Evolutionary conservation across 78 protist genomes (phyloP), one percentile per base, ranked within the genome.

Genomic region (Salpingoeca rosetta): DNA sequence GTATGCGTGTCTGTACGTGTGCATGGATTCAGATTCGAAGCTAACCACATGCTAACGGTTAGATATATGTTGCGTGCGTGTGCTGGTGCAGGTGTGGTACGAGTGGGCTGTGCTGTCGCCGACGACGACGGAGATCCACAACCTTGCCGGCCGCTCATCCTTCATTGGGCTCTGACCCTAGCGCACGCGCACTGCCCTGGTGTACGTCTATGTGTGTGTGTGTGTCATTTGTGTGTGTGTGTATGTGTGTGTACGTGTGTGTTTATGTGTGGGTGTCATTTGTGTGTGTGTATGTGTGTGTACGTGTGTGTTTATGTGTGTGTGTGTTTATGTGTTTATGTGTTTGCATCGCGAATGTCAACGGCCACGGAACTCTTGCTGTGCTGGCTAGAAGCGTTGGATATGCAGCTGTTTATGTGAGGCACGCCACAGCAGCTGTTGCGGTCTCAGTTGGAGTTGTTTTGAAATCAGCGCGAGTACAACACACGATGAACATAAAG

Each of bases 31-130:
- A 80, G 17, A 31, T 84, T 31, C 0, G 1, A 45, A 72, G 25
- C n/a, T 26, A 31, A 17, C 38, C 27, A 1, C 81, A 73, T 35
- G 76, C 7, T 12, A 0, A 0, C 43, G 37, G 65, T 39, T 35
- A 40, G n/a, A 28, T 25, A 37, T 37, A n/a, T 44, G 0, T 82
- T 25, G 80, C 36, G 81, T 75, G 56, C 40, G 0, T 28, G 28
- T 28, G 22, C 51, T 7, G 35, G 2, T 36, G 22, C 43, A 87
- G 45, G 97, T 97, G 39, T 97, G 98, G 98, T 97, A 97, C 65
- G 99, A 97, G 82, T 97, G 99, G 99, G 65, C 93, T 57, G 37
- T 96, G 25, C 1, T 74, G 24, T 36, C 81, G 37, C 96, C 97
- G 35, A 11, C 0, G 35, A 39, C 39, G 17, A 39, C 86, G 25